Base-by-base conservation (phyloP, 2,329 filamentous ascomycete species). In the Ciborinia camelliae region DNA sequence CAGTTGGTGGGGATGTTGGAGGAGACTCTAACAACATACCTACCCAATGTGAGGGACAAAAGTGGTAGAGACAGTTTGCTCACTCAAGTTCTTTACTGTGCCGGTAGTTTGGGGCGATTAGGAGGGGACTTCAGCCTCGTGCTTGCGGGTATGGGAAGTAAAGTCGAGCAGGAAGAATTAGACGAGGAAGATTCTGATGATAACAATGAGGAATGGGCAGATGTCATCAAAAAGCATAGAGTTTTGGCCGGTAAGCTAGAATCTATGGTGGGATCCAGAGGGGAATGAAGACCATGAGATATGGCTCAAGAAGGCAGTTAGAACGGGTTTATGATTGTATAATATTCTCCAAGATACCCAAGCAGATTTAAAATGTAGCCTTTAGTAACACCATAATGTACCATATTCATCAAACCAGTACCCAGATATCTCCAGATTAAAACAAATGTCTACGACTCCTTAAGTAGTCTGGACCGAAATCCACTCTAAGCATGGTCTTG, bases 41-140 rank as follows among this genome's bases (percentile, higher is more conserved):
- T 98, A 2, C 91, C 92, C 0, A 91, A 90, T 58, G 86, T 98
- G 4, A 86, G 84, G 69, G 93, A 97, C 72, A 88, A 88, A 68
- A 85, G 89, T 30, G 89, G 90, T 0, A 82, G 92, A 39, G 94
- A 98, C 74, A 96, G 92, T 73, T 82, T 98, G 63, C 79, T 97
- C 45, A 98, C 93, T 0, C 94, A 98, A 75, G 90, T 97, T 0
- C 79, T 98, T 10, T 98, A 97, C 77, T 96, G 92, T 72, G 93
- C 94, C 0, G 91, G 92, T 53, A 97, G 93, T 77, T 79, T 99
- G 57, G 94, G 94, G 0, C 84, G 95, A 54, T 79, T 98, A 0
- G 95, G 95, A 2, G 93, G 91, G 1, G 95, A 99, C 76, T 99
- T 99, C 77, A 90, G 93, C 64, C 85, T 97, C 80, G 85, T 97